Evolutionary conservation across 495 filamentous ascomycete species (phyloP), one percentile per base, ranked within the genome.

Genomic region (Durotheca rogersii): DNA sequence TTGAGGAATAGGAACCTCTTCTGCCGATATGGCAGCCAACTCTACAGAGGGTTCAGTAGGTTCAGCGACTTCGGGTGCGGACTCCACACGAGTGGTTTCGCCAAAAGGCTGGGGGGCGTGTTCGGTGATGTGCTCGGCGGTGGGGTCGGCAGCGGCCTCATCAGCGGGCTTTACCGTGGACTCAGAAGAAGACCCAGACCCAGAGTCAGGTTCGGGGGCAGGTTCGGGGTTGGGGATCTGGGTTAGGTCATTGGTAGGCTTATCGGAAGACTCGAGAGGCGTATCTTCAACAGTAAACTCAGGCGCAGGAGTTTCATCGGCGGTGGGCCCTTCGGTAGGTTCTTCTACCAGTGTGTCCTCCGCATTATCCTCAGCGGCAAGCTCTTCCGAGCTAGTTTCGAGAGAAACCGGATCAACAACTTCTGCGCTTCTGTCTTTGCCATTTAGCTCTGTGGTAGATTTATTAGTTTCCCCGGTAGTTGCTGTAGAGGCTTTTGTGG

Each of bases 61-160:
- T n/a, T n/a, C n/a, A n/a, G n/a, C n/a, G n/a, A n/a, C n/a, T n/a
- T n/a, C n/a, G n/a, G n/a, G n/a, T n/a, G n/a, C n/a, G n/a, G n/a
- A n/a, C n/a, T n/a, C n/a, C n/a, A n/a, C n/a, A n/a, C n/a, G n/a
- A 17, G 27, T 40, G 9, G 47, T 21, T 21, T 54, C 38, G 21
- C 11, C 21, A 4, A n/a, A n/a, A n/a, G n/a, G n/a, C n/a, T n/a
- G n/a, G n/a, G n/a, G n/a, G n/a, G n/a, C n/a, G n/a, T 36, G 12
- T 30, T 48, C 18, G 40, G 52, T 12, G 29, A 44, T 27, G 9
- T 4, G 23, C 23, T 27, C 23, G 23, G 23, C 12, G 51, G 36
- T 29, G 52, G 56, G 44, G 27, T 59, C 25, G 20, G 15, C 25
- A 27, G 15, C 35, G 9, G 23, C 35, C 40, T 21, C 12, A 19